Evolutionary conservation across 140 eudicot species (phyloP).

Genomic region (Cichorium intybus): DNA sequence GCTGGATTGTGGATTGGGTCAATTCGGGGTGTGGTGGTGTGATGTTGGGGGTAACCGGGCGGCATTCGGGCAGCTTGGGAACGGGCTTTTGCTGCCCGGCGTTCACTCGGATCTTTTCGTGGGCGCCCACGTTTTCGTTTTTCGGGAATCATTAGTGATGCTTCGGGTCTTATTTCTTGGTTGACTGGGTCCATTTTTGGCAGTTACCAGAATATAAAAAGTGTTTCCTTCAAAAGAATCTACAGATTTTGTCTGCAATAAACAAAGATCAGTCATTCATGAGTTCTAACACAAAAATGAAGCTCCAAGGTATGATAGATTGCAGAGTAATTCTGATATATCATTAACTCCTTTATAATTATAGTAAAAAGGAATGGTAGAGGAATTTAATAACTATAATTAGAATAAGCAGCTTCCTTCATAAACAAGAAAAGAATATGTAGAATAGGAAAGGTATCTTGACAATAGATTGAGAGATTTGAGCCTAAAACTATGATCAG

Average conservation of each 20-base stretch:
- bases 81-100: slow-evolving; percentile 31
- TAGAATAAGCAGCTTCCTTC: slow-evolving; percentile 3
- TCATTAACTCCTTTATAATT: slow-evolving; percentile 4
- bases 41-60: slow-evolving; percentile 34
- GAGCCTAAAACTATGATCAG: neutral
- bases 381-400: neutral
- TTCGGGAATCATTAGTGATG: slow-evolving; percentile 30
- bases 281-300: neutral
- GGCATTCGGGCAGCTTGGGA: slow-evolving; percentile 37
- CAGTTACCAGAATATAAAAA: slow-evolving; percentile 3
- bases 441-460: neutral
- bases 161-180: slow-evolving; percentile 42
- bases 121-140: slow-evolving; percentile 93
- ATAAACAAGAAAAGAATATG: neutral
- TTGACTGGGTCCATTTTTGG: slow-evolving; percentile 47
- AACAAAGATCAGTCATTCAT: neutral
- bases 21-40: slow-evolving; percentile 30
- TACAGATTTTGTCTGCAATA: slow-evolving; percentile 14
- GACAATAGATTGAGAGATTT: neutral
- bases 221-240: neutral
- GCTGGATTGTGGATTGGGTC: slow-evolving; percentile 36
- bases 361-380: neutral
- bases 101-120: slow-evolving; percentile 59
- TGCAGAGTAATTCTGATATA: neutral
- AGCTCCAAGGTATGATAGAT: no score